A percentile compares a stretch with the other conserved stretches of the same genome.
Evolutionary conservation across 768 basidiomycete species (phyloP).

Genomic region (Amanita rubescens): DNA sequence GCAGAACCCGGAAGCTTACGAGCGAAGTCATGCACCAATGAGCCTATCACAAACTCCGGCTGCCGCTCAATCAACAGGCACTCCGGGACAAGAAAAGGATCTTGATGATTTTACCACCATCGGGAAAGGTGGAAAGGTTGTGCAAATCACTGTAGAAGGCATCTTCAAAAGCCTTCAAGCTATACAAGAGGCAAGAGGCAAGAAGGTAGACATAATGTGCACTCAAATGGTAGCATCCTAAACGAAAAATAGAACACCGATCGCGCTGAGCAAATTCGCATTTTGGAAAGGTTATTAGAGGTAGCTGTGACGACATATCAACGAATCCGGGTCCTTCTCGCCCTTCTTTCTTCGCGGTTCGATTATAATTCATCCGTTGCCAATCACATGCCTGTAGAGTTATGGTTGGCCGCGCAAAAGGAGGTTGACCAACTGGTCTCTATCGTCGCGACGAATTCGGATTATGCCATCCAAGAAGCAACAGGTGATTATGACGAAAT

Average conservation of each 20-base stretch:
- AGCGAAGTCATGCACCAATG: conserved; percentile 56
- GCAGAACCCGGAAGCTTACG: conserved; percentile 86
- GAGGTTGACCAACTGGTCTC: conserved; percentile 87
- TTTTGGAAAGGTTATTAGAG: conserved; percentile 79
- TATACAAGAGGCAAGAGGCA: conserved; percentile 90
- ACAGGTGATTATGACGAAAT: conserved; percentile 91
- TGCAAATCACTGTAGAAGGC: conserved; percentile 74
- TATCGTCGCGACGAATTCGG: conserved; percentile 61
- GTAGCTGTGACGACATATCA: conserved; percentile 87
- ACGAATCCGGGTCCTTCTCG: conserved; percentile 88
- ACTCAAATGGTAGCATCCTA: not conserved
- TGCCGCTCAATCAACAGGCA: conserved; percentile 29
- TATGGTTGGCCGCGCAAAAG: conserved; percentile 81
- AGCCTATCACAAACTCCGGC: conserved; percentile 38
- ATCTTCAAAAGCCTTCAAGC: conserved; percentile 91
- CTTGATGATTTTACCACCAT: conserved; percentile 83
- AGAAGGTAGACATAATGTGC: conserved; percentile 60
- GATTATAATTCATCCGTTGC: conserved; percentile 90
- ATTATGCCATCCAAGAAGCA: conserved; percentile 80
- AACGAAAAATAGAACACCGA: conserved; percentile 75
- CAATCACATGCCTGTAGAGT: conserved; percentile 85
- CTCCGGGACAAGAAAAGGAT: conserved; percentile 35
- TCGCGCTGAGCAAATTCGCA: conserved; percentile 87
- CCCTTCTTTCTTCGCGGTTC: conserved; percentile 90
- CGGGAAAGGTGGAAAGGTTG: conserved; percentile 79